These are phyloP conservation scores for Penicillium sp. DNA, from an alignment of 2,329 filamentous ascomycete species.

Conservation along the genomic window DNA sequence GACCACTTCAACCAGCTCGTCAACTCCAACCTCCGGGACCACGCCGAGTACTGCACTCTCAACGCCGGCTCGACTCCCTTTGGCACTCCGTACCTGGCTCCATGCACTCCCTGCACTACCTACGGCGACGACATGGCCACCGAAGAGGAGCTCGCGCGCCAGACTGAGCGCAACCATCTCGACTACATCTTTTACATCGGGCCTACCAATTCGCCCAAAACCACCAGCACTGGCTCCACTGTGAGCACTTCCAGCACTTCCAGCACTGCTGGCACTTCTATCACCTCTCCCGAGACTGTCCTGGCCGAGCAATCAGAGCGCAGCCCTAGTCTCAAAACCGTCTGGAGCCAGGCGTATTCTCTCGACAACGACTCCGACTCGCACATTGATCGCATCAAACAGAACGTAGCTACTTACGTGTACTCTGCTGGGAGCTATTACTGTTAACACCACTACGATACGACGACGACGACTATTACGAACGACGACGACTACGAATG, in stretches of 20 bases:
- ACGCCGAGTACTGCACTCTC: not conserved
- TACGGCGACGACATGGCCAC: not conserved
- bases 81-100: no score
- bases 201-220: not conserved
- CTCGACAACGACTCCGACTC: not conserved
- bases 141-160: not conserved
- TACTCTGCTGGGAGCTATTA: no score
- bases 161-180: not conserved
- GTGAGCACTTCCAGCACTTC: no score
- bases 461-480: no score
- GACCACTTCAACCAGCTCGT: slow-evolving; percentile 1
- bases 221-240: not conserved
- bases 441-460: no score
- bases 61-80: slow-evolving; percentile 7
- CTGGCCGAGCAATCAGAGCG: no score
- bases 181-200: slow-evolving; percentile 2
- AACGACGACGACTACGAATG: no score
- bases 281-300: no score
- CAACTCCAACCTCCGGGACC: not conserved
- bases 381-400: not conserved
- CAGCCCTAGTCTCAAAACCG: no score
- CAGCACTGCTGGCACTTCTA: no score
- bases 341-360: not conserved
- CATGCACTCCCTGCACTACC: no score
- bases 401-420: not conserved